Conservation (phyloP, 139 green algal species). For the Chlamydomonas sp. region DNA sequence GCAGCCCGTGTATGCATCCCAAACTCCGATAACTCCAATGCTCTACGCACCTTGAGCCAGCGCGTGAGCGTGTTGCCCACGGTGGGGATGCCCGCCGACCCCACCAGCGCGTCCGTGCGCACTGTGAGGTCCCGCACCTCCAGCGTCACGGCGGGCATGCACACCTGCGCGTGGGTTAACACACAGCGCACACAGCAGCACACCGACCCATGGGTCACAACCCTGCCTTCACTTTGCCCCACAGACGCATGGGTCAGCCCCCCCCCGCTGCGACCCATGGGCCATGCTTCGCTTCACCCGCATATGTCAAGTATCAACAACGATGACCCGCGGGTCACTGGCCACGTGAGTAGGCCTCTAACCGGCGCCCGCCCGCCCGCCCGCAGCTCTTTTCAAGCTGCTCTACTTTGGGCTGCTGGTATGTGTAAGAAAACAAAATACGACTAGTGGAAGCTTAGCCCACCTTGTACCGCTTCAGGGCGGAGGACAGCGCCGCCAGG, state of each 20-base stretch:
- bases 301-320: too few relatives aligned
- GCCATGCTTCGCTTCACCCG: too few relatives aligned
- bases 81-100: slow-evolving; percentile 57
- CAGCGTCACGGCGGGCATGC: slow-evolving; percentile 34
- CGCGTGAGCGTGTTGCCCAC: slow-evolving; percentile 64
- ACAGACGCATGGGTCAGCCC: neutral
- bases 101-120: slow-evolving; percentile 74
- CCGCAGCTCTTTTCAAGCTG: too few relatives aligned
- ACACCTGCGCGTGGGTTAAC: neutral
- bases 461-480: too few relatives aligned
- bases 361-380: too few relatives aligned
- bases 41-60: slow-evolving; percentile 53
- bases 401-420: too few relatives aligned
- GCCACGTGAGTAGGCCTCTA: too few relatives aligned
- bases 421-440: too few relatives aligned
- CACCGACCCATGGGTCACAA: neutral
- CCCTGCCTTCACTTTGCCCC: neutral
- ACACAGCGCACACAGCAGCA: neutral
- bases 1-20: neutral
- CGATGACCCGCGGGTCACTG: too few relatives aligned
- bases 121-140: slow-evolving; percentile 74
- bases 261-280: neutral
- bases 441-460: too few relatives aligned
- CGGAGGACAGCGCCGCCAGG: neutral
- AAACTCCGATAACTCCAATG: neutral